phyloP scores from a whole-genome alignment of 225 moss, liverwort and hornwort species.

The Pseudoscleropodium purum region DNA sequence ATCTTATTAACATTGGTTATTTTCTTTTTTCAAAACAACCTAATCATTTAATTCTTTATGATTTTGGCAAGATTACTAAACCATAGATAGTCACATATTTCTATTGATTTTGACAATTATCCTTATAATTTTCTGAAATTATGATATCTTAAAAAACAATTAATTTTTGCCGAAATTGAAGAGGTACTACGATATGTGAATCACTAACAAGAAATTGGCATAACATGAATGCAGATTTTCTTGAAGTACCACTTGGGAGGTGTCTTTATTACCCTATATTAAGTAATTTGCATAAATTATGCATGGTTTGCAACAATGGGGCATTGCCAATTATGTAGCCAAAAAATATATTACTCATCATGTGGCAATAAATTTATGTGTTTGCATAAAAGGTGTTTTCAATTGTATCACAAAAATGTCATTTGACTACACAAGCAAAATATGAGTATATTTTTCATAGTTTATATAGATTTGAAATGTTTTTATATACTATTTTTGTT shows the following conservation, averaged over 20 bases:
- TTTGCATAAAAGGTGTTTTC: background rate
- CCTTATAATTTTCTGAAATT: too few species aligned
- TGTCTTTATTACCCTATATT: fast-evolving
- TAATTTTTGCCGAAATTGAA: too few species aligned
- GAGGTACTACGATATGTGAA: too few species aligned
- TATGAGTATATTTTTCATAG: background rate
- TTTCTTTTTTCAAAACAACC: too few species aligned
- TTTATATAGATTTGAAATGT: too few species aligned
- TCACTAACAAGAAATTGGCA: background rate
- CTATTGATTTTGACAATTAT: too few species aligned
- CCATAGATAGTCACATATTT: too few species aligned
- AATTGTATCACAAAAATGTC: background rate
- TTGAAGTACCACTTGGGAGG: background rate
- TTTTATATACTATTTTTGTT: background rate
- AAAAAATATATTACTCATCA: background rate
- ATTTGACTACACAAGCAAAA: background rate
- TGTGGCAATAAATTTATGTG: background rate
- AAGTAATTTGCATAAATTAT: fast-evolving
- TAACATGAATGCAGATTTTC: background rate
- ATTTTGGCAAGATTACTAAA: too few species aligned
- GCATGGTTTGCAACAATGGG: too few species aligned
- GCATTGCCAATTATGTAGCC: fast-evolving
- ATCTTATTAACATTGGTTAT: too few species aligned
- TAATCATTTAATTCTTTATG: too few species aligned
- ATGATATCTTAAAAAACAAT: too few species aligned